phyloP scores from a whole-genome alignment of 2,329 filamentous ascomycete genomes.

The Camptophora hylomeconis region DNA sequence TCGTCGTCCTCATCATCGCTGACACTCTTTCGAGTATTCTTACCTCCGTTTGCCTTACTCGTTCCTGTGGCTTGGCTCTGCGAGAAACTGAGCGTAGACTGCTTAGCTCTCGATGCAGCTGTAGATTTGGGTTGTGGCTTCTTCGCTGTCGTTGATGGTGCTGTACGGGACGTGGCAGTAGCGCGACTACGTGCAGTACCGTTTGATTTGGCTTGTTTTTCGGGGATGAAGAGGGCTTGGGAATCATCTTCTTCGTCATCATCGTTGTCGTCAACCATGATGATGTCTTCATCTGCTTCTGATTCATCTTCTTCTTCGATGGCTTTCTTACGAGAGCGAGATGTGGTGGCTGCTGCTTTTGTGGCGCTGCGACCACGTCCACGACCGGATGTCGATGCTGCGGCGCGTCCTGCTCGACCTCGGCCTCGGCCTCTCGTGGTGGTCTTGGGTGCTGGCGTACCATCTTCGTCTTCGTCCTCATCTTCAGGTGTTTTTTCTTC shows the following conservation, averaged over 20 bases:
- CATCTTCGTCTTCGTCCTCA: conserved; percentile 28
- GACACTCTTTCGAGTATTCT: conserved; percentile 9
- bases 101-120: conserved; percentile 13
- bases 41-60: conserved; percentile 5
- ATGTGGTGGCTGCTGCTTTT: conserved; percentile 12
- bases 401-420: conserved; percentile 30
- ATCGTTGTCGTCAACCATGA: conserved; percentile 25
- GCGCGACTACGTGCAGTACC: conserved; percentile 4
- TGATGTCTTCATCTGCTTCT: conserved; percentile 25
- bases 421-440: conserved; percentile 35
- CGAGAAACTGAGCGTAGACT: conserved; percentile 30
- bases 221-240: conserved; percentile 17
- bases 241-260: conserved; percentile 17
- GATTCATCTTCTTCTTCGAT: conserved; percentile 23
- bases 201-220: conserved; percentile 4
- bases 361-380: conserved; percentile 4
- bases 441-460: conserved; percentile 25
- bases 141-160: conserved; percentile 13
- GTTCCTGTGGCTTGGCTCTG: conserved; percentile 23
- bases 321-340: conserved; percentile 20
- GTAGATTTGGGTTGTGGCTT: conserved; percentile 27
- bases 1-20: conserved; percentile 18
- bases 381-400: conserved; percentile 19
- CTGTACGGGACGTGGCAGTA: conserved; percentile 10
- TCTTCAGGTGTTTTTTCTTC: conserved; percentile 36